A percentile compares a stretch with the other conserved stretches of the same genome.
Conservation (phyloP, 371 early-diverging fungal genomes). For the Zancudomyces culisetae region DNA sequence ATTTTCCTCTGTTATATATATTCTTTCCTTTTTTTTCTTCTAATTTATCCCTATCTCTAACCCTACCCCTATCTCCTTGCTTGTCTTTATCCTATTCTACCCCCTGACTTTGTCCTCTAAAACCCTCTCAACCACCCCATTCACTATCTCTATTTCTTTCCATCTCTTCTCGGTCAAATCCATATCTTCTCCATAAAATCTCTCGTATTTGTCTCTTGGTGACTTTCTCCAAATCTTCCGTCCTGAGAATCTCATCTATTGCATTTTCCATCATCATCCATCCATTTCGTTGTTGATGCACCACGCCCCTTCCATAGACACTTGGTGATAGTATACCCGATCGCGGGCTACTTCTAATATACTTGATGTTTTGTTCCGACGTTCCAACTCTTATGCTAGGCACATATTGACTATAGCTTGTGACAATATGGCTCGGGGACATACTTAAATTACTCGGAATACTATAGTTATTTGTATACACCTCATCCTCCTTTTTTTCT, state of each 20-base stretch:
- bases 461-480: neutral
- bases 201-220: conserved; percentile 76
- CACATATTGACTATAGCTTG: too few relatives aligned
- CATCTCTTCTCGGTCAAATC: conserved; percentile 31
- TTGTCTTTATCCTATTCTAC: too few relatives aligned
- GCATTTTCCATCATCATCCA: neutral
- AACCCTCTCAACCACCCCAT: neutral
- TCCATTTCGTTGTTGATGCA: too few relatives aligned
- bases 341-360: neutral
- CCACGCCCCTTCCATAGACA: neutral
- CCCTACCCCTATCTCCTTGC: too few relatives aligned
- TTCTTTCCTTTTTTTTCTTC: too few relatives aligned
- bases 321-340: neutral
- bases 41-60: too few relatives aligned
- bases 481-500: neutral
- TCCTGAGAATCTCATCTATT: neutral
- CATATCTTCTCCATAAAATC: conserved; percentile 46
- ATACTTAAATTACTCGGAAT: neutral
- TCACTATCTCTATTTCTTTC: neutral
- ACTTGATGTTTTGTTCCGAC: neutral
- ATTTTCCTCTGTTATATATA: too few relatives aligned
- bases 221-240: conserved; percentile 46
- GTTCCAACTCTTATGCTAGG: neutral
- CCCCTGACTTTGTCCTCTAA: neutral
- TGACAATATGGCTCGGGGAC: too few relatives aligned